These are phyloP conservation scores for Talaromyces sp. DNA, from an alignment of 2,329 filamentous ascomycete species.

Conservation along the genomic window DNA sequence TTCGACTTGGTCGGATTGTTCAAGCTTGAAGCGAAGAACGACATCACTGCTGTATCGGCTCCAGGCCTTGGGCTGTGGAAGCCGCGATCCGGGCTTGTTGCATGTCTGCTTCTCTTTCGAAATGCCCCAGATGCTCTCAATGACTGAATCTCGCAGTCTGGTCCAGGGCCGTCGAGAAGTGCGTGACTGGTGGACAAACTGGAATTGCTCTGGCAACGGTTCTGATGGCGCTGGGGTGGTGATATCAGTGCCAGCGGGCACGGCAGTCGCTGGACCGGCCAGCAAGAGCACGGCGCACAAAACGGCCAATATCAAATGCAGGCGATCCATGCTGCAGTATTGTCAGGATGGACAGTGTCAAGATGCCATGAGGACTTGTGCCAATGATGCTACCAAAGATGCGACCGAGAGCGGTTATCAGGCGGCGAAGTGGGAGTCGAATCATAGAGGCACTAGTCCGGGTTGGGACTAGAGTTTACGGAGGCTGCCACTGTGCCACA, in stretches of 20 bases:
- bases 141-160: slow-evolving; percentile 38
- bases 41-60: slow-evolving; percentile 70
- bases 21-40: slow-evolving; percentile 84
- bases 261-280: slow-evolving; percentile 19
- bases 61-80: slow-evolving; percentile 34
- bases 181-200: slow-evolving; percentile 23
- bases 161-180: slow-evolving; percentile 32
- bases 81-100: slow-evolving; percentile 13
- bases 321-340: slow-evolving; percentile 16
- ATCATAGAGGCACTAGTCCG: not conserved
- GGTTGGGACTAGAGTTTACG: not conserved
- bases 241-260: slow-evolving; percentile 35
- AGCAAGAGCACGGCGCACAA: slow-evolving; percentile 15
- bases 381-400: not conserved
- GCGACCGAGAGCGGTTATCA: not conserved
- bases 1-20: slow-evolving; percentile 61
- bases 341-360: not conserved
- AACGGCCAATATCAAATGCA: slow-evolving; percentile 16
- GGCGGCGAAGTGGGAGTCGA: not conserved
- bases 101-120: slow-evolving; percentile 22
- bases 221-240: slow-evolving; percentile 21
- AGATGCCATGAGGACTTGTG: not conserved
- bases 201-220: slow-evolving; percentile 24
- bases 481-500: not conserved
- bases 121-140: slow-evolving; percentile 41